phyloP scores from a whole-genome alignment of 768 basidiomycete species.

The Boletellus ananiceps region DNA sequence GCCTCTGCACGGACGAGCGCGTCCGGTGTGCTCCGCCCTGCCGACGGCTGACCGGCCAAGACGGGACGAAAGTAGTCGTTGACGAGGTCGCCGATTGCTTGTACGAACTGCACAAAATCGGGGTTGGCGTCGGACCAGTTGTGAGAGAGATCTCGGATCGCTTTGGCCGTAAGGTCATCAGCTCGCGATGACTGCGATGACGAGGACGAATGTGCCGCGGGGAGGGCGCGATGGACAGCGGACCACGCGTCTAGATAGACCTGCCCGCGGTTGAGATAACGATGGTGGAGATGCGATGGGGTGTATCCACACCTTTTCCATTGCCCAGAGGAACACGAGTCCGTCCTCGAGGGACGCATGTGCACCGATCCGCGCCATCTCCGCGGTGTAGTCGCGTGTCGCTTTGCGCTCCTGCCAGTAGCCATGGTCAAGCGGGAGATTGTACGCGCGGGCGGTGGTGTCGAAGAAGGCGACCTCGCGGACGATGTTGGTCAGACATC shows the following conservation, averaged over 20 bases:
- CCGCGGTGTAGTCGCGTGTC: slow-evolving; percentile 68
- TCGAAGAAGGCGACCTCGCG: slow-evolving; percentile 60
- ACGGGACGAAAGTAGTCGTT: slow-evolving; percentile 35
- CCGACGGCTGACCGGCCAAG: slow-evolving; percentile 29
- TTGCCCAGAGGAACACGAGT: slow-evolving; percentile 71
- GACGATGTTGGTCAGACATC: slow-evolving; percentile 53
- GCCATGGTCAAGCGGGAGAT: slow-evolving; percentile 37
- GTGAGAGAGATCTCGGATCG: slow-evolving; percentile 46
- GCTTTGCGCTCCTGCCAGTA: slow-evolving; percentile 50
- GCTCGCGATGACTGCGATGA: background rate
- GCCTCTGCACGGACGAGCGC: slow-evolving; percentile 37
- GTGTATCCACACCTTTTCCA: slow-evolving; percentile 57
- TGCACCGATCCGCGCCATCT: slow-evolving; percentile 54
- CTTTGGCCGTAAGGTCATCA: slow-evolving; percentile 17
- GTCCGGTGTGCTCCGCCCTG: slow-evolving; percentile 5
- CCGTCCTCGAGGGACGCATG: slow-evolving; percentile 53
- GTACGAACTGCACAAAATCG: slow-evolving; percentile 52
- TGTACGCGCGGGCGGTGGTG: slow-evolving; percentile 41
- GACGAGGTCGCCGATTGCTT: slow-evolving; percentile 45
- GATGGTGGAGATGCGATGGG: too few species aligned
- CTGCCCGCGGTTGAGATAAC: slow-evolving; percentile 30
- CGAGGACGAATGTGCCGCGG: background rate
- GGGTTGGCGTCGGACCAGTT: slow-evolving; percentile 52
- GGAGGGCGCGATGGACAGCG: slow-evolving; percentile 32
- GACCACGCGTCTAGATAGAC: slow-evolving; percentile 70